Conservation (phyloP, 176 grass and related monocot genomes). For the Dendrocalamus sinicus region DNA sequence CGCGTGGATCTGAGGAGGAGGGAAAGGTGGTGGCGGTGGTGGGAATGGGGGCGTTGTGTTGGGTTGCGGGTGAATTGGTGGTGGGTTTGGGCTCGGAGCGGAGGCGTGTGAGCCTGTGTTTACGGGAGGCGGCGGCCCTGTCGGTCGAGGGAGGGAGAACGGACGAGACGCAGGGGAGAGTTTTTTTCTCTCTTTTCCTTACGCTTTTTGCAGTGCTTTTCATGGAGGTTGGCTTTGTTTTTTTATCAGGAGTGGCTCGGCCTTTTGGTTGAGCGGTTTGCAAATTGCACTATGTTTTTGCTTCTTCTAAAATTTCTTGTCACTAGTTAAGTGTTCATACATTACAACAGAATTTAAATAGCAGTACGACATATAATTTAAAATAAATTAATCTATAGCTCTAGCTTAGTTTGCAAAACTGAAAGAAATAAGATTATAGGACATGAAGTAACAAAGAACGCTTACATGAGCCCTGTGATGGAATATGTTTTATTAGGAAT, state of each 20-base stretch:
- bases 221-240: neutral
- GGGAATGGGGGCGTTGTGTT: slow-evolving; percentile 9
- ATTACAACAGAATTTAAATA: no score
- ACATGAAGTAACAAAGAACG: no score
- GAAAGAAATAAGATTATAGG: no score
- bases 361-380: no score
- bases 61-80: slow-evolving; percentile 55
- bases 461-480: no score
- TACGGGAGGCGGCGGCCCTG: slow-evolving; percentile 44
- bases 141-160: slow-evolving; percentile 38
- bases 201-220: neutral
- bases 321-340: no score
- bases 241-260: neutral
- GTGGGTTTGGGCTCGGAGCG: slow-evolving; percentile 38
- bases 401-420: no score
- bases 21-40: neutral
- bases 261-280: neutral
- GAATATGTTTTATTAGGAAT: no score
- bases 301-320: no score
- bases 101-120: slow-evolving; percentile 51
- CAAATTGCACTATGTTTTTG: neutral
- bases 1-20: slow-evolving; percentile 43
- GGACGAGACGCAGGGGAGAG: neutral
- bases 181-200: neutral
- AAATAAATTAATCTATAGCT: no score